phyloP scores from a whole-genome alignment of 2,329 filamentous ascomycete genomes.

The Aspergillus candidus region DNA sequence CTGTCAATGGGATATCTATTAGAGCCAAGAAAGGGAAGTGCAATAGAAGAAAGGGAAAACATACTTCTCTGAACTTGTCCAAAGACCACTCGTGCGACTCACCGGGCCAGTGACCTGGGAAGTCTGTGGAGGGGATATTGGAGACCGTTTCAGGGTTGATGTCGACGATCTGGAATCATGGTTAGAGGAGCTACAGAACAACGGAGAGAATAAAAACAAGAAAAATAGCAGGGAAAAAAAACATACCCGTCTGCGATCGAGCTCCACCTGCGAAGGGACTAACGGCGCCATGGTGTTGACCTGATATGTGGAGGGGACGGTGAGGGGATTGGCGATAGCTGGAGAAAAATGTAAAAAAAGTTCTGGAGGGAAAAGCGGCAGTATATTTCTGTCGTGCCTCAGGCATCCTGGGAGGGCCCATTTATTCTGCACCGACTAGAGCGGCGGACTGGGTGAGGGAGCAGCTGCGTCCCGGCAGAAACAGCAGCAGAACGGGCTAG shows the following conservation, averaged over 20 bases:
- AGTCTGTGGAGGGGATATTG: conserved; percentile 83
- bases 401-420: conserved; percentile 17
- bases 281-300: conserved; percentile 37
- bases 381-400: conserved; percentile 21
- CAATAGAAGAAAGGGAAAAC: conserved; percentile 5
- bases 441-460: background rate
- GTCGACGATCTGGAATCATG: conserved; percentile 61
- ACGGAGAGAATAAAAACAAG: no score
- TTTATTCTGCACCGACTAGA: conserved; percentile 16
- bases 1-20: conserved; percentile 27
- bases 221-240: no score
- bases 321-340: conserved; percentile 18
- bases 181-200: conserved; percentile 11
- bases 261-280: conserved; percentile 38
- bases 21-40: background rate
- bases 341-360: conserved; percentile 29
- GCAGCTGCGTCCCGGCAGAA: background rate
- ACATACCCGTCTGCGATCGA: conserved; percentile 39
- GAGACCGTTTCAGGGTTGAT: conserved; percentile 88
- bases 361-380: conserved; percentile 25
- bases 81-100: conserved; percentile 80
- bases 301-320: conserved; percentile 13
- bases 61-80: conserved; percentile 60
- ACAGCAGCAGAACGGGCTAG: background rate
- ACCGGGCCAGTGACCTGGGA: conserved; percentile 82